Evolutionary conservation across 2,329 filamentous ascomycete species (phyloP).

Genomic region (Ophiosphaerella herpotricha): DNA sequence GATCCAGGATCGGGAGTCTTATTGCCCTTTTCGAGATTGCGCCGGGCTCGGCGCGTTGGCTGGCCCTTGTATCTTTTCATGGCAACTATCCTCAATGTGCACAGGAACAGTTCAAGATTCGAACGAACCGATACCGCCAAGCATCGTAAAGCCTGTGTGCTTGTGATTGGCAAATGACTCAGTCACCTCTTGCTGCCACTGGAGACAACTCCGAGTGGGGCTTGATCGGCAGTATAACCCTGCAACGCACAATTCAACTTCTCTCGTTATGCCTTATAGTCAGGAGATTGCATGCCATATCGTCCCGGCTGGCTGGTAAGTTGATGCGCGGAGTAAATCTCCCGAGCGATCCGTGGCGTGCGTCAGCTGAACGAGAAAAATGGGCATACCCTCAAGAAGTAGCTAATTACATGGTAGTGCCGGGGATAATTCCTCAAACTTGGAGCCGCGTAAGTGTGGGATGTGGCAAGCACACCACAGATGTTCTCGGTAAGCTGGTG

Average conservation of each 20-base stretch:
- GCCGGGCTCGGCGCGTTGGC: background rate
- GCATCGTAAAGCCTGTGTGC: background rate
- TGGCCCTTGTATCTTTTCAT: background rate
- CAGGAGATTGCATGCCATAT: background rate
- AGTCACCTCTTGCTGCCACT: background rate
- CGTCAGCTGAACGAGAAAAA: conserved; percentile 8
- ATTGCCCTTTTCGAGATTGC: background rate
- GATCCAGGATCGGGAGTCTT: background rate
- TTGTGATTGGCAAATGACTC: background rate
- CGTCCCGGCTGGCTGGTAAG: conserved; percentile 12
- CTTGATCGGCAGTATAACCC: background rate
- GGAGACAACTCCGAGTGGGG: background rate
- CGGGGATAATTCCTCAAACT: background rate
- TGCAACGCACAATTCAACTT: background rate
- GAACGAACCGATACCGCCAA: background rate
- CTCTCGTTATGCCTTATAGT: background rate
- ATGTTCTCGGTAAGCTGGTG: background rate
- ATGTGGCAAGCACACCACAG: background rate
- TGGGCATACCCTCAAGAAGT: conserved; percentile 3
- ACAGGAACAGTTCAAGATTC: background rate
- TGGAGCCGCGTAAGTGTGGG: conserved; percentile 2
- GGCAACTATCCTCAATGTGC: background rate
- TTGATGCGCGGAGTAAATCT: conserved; percentile 12
- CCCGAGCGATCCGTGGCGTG: conserved; percentile 13
- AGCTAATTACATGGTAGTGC: background rate